Base-by-base conservation (phyloP, 2,329 filamentous ascomycete genomes). In the Bipolaris gigantea region DNA sequence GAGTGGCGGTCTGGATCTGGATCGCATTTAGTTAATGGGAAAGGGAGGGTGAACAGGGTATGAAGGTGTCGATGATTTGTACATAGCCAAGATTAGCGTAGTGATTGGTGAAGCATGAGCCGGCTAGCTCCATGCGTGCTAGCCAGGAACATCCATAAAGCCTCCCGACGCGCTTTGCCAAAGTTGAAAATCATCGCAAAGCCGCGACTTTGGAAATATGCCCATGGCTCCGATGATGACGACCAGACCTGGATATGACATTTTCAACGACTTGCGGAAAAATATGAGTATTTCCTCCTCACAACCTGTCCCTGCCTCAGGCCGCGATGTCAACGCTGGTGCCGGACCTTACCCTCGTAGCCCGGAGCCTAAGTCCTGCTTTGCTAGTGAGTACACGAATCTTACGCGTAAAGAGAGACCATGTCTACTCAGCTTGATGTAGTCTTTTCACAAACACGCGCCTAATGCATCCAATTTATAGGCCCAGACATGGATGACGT, bases 401-500 rank as follows among this genome's bases (percentile, higher is more conserved):
- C 27, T 36, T 46, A 36, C 35, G 39, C 32, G 43, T 45, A 25
- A 30, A 44, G n/a, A 19, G n/a, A 19, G 27, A 32, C 8, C 9
- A 16, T 32, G 1, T 27, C 34, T 39, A 19, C 50, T 18, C n/a
- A 27, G 27, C 46, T 54, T 32, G 25, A 39, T n/a, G 27, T 15
- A 30, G 21, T n/a, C 8, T 33, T 35, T 33, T 32, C 13, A 11
- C 25, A 34, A 41, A 46, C n/a, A 25, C 40, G 16, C 35, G 11
- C 49, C 62, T 65, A 35, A 64, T 55, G 25, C 36, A 39, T 57
- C 49, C 48, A 27, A 32, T 27, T 5, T 11, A n/a, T 34, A 65
- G 64, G 48, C 34, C 60, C 63, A 0, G 49, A 50, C 2, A 60
- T 60, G 56, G 64, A 66, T 45, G 60, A 65, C 48, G 34, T 57